These are phyloP conservation scores for Hamamelis virginiana DNA, from an alignment of 164 flowering plant genomes.

Conservation along the genomic window DNA sequence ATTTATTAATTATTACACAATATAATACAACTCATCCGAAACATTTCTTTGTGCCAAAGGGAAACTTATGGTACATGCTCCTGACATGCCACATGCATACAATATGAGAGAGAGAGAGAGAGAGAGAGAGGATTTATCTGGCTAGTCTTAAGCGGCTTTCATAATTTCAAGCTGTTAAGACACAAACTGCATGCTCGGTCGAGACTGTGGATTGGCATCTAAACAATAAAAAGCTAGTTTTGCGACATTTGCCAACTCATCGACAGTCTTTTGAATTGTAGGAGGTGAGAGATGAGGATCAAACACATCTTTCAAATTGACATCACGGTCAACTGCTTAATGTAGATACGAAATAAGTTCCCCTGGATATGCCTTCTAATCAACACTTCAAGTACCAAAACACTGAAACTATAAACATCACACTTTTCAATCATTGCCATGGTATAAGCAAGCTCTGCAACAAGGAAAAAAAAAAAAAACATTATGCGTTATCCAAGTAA, in stretches of 20 bases:
- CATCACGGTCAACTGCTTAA: not conserved
- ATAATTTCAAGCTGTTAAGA: slow-evolving; percentile 3
- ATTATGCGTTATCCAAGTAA: too few species aligned
- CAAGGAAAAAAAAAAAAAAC: not conserved
- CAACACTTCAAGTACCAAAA: slow-evolving; percentile 13
- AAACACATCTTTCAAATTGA: not conserved
- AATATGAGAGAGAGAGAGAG: too few species aligned
- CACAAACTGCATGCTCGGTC: slow-evolving; percentile 17
- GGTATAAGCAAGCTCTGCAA: not conserved
- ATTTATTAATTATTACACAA: too few species aligned
- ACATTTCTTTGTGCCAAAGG: too few species aligned
- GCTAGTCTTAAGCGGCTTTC: too few species aligned
- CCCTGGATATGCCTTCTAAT: slow-evolving; percentile 25
- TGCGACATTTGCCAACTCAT: not conserved
- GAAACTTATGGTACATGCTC: too few species aligned
- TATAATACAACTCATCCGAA: too few species aligned
- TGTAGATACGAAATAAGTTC: slow-evolving; percentile 7
- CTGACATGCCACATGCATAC: too few species aligned
- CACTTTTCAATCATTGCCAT: too few species aligned
- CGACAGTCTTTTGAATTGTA: too few species aligned
- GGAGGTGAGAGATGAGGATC: slow-evolving; percentile 17
- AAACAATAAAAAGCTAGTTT: slow-evolving; percentile 12
- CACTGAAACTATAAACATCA: too few species aligned
- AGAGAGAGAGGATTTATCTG: too few species aligned
- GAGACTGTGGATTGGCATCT: slow-evolving; percentile 1